Evolutionary conservation across 129 eudicot genomes (phyloP).

Genomic region (Lactuca saligna): DNA sequence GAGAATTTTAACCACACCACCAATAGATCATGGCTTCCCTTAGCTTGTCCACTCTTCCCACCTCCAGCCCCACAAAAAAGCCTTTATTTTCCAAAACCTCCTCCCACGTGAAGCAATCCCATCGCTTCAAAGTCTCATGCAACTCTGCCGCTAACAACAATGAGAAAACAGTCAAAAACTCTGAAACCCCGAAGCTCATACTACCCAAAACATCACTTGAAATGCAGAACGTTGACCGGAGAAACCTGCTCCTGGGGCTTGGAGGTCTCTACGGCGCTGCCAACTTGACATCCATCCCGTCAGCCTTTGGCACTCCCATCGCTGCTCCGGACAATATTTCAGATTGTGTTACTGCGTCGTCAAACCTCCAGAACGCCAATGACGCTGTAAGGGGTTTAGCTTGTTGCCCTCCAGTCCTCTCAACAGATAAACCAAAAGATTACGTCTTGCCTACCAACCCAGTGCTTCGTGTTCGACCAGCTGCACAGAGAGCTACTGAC

Average conservation of each 20-base stretch:
- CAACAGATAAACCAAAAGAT: not conserved
- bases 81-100: constrained; percentile 12
- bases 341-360: not conserved
- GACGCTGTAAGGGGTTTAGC: constrained; percentile 13
- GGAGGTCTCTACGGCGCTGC: constrained; percentile 18
- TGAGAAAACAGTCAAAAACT: not conserved
- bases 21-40: constrained; percentile 15
- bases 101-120: not conserved
- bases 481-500: not conserved
- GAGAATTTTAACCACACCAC: not conserved
- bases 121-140: constrained; percentile 19
- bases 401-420: constrained; percentile 32
- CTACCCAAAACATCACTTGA: not conserved
- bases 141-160: not conserved
- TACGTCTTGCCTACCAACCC: constrained; percentile 11
- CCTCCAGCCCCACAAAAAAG: not conserved
- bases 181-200: constrained; percentile 6
- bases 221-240: constrained; percentile 2
- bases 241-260: constrained; percentile 11
- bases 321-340: constrained; percentile 19
- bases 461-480: constrained; percentile 2
- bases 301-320: constrained; percentile 12
- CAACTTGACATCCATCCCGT: constrained; percentile 4
- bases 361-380: not conserved
- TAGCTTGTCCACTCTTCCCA: constrained; percentile 1